Evolutionary conservation across 495 filamentous ascomycete species (phyloP).

Genomic region (Thermochaetoides thermophila): DNA sequence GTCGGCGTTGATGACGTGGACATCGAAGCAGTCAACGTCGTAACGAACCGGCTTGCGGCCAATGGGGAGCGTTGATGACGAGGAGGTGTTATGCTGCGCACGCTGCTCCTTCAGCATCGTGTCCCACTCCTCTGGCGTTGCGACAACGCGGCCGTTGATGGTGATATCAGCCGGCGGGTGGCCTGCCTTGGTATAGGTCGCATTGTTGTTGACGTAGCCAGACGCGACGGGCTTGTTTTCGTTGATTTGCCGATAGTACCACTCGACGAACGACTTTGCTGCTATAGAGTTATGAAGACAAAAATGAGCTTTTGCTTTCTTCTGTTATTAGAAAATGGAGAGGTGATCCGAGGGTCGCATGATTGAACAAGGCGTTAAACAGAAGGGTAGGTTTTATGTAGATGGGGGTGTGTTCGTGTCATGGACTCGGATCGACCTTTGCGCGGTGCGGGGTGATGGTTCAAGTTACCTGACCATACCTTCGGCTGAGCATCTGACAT

Average conservation of each 20-base stretch:
- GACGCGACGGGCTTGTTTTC: slow-evolving; percentile 16
- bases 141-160: slow-evolving; percentile 27
- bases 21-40: slow-evolving; percentile 54
- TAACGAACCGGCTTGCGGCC: slow-evolving; percentile 19
- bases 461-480: slow-evolving; percentile 15
- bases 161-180: slow-evolving; percentile 27
- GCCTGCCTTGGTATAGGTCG: slow-evolving; percentile 17
- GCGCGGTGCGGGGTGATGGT: background rate
- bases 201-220: slow-evolving; percentile 25
- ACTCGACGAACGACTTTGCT: slow-evolving; percentile 24
- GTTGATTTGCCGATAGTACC: slow-evolving; percentile 28
- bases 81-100: no score
- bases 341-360: no score
- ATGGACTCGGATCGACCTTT: slow-evolving; percentile 3
- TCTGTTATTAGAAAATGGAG: no score
- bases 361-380: no score
- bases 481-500: slow-evolving; percentile 16
- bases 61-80: no score
- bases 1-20: slow-evolving; percentile 56
- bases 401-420: background rate
- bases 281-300: no score
- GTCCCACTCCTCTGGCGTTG: slow-evolving; percentile 26
- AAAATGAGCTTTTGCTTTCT: no score
- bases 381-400: no score
- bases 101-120: slow-evolving; percentile 23